These are phyloP conservation scores for Penicillium expansum DNA, from an alignment of 2,329 filamentous ascomycete species.

Conservation along the genomic window DNA sequence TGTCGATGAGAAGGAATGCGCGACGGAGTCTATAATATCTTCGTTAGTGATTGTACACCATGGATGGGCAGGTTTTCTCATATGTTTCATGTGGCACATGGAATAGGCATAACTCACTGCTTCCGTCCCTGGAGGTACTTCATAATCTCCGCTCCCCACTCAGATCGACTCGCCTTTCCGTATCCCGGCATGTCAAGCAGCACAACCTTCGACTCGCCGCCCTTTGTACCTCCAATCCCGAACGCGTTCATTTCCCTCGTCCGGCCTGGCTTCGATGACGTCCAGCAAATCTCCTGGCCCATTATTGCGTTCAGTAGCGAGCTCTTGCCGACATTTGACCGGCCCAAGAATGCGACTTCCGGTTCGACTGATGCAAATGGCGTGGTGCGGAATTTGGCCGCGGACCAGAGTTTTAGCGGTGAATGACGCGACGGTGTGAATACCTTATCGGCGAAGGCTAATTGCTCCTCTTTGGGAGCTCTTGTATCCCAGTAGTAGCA, in stretches of 20 bases:
- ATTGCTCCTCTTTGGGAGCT: conserved; percentile 44
- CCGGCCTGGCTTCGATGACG: conserved; percentile 58
- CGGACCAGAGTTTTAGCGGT: conserved; percentile 59
- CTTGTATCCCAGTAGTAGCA: conserved; percentile 54
- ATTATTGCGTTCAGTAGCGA: conserved; percentile 65
- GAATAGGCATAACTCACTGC: conserved; percentile 49
- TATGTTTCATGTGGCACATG: no score
- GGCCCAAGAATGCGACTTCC: conserved; percentile 65
- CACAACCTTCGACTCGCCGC: conserved; percentile 49
- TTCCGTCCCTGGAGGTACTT: conserved; percentile 63
- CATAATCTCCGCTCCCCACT: conserved; percentile 66
- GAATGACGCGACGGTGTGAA: conserved; percentile 48
- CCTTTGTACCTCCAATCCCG: conserved; percentile 53
- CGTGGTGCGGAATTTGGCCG: conserved; percentile 59
- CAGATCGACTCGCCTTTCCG: conserved; percentile 58
- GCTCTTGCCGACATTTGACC: conserved; percentile 69
- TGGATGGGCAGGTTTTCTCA: background rate
- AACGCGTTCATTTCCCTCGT: conserved; percentile 67
- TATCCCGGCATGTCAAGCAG: conserved; percentile 72
- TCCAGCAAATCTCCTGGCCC: conserved; percentile 51
- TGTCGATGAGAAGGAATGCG: conserved; percentile 64
- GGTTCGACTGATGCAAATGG: conserved; percentile 53
- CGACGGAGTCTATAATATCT: conserved; percentile 48
- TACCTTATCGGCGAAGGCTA: conserved; percentile 46
- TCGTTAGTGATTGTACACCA: background rate